Evolutionary conservation across 169 alveolate genomes (phyloP).

Genomic region (Sarcocystis neurona): DNA sequence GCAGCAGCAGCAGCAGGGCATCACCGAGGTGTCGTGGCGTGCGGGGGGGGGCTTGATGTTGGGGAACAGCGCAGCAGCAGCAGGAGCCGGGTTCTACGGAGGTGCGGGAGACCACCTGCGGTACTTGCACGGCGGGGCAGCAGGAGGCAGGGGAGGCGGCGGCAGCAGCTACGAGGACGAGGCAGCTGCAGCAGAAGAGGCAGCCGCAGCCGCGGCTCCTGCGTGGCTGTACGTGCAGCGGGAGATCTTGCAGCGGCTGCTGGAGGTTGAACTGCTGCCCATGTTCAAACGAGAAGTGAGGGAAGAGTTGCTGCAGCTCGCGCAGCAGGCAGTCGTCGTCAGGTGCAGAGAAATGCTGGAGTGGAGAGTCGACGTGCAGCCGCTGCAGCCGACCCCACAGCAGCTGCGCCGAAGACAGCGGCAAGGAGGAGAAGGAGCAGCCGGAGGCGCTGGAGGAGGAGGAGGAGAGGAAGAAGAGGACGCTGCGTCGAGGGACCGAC

Average conservation of each 20-base stretch:
- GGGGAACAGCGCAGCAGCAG: not conserved
- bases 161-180: not conserved
- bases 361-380: conserved; percentile 38
- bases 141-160: not conserved
- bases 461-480: no score
- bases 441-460: no score
- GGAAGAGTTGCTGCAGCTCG: conserved; percentile 59
- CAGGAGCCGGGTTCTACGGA: not conserved
- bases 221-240: conserved; percentile 67
- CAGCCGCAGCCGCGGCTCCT: conserved; percentile 5
- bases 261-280: conserved; percentile 68
- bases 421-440: not conserved
- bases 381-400: conserved; percentile 40
- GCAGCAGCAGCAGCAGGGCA: not conserved
- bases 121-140: not conserved
- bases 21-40: not conserved
- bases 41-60: not conserved
- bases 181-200: not conserved
- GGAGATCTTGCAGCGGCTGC: conserved; percentile 65
- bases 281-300: conserved; percentile 65
- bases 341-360: conserved; percentile 30
- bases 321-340: conserved; percentile 47
- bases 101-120: not conserved
- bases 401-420: conserved; percentile 29
- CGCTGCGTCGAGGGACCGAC: no score